Conservation (phyloP, 176 grass and related monocot genomes). For the Zizania latifolia region DNA sequence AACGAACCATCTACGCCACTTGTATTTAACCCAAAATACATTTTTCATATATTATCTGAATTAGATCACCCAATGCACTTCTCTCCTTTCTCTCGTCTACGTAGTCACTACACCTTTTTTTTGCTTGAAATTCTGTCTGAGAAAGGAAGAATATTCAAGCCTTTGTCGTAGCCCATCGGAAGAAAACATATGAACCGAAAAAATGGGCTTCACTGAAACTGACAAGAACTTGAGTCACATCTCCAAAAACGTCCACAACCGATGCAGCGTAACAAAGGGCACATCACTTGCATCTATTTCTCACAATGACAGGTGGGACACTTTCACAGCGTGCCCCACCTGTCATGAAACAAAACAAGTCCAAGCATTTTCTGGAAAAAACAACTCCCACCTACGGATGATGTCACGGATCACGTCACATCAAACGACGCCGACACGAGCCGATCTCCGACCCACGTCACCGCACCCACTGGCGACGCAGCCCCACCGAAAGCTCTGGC, state of each 20-base stretch:
- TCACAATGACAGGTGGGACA: neutral
- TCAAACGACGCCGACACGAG: neutral
- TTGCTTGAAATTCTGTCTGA: too few species aligned
- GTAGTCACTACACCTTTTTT: too few species aligned
- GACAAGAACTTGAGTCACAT: neutral
- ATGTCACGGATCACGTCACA: constrained; percentile 11
- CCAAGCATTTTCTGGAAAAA: neutral
- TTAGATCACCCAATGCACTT: too few species aligned
- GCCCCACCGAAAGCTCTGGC: neutral
- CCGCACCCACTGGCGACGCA: neutral
- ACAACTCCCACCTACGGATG: neutral
- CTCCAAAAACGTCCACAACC: constrained; percentile 25
- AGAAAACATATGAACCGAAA: neutral
- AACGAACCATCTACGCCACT: too few species aligned
- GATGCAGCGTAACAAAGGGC: neutral
- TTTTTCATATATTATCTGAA: too few species aligned
- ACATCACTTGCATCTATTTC: neutral
- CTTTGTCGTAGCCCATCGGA: neutral
- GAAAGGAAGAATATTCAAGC: neutral
- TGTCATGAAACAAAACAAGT: neutral
- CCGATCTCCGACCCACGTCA: neutral
- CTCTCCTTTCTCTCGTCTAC: too few species aligned
- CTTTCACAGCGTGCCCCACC: accelerated
- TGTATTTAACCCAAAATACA: too few species aligned
- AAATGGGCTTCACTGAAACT: constrained; percentile 30